Evolutionary conservation across 768 basidiomycete species (phyloP).

Genomic region (Thelephora ganbajun): DNA sequence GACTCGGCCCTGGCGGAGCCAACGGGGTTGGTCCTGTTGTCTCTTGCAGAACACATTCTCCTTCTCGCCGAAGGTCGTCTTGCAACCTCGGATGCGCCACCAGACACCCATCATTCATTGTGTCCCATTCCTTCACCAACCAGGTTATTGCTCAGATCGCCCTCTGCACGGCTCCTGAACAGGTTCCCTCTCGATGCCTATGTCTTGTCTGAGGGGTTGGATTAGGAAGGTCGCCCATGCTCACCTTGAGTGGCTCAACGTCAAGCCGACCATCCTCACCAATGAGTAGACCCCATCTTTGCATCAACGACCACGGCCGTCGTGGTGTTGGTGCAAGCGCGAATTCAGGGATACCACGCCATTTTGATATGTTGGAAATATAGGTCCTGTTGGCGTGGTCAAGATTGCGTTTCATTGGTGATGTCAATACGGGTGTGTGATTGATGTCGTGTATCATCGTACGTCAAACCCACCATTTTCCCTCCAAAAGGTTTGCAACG

Average conservation of each 20-base stretch:
- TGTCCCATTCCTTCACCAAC: slow-evolving; percentile 99
- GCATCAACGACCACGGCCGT: too few relatives aligned
- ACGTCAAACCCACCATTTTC: too few relatives aligned
- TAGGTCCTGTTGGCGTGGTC: too few relatives aligned
- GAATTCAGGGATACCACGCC: too few relatives aligned
- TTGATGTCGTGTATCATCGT: too few relatives aligned
- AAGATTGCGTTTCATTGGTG: too few relatives aligned
- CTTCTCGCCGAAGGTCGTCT: slow-evolving; percentile 98
- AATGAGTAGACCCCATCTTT: slow-evolving; percentile 68
- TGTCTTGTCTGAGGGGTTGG: slow-evolving; percentile 95
- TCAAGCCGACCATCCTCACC: slow-evolving; percentile 76
- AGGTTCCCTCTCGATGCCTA: slow-evolving; percentile 96
- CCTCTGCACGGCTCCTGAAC: slow-evolving; percentile 85
- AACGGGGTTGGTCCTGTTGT: too few relatives aligned
- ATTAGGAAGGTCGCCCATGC: slow-evolving; percentile 98
- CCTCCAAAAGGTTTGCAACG: too few relatives aligned
- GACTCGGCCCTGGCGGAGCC: too few relatives aligned
- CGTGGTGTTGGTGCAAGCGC: too few relatives aligned
- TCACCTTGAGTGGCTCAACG: slow-evolving; percentile 80
- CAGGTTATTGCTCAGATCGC: slow-evolving; percentile 97
- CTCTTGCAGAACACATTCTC: slow-evolving; percentile 89
- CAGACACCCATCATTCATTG: slow-evolving; percentile 98
- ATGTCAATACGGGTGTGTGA: too few relatives aligned
- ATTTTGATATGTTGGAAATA: too few relatives aligned
- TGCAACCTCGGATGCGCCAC: slow-evolving; percentile 98